These are phyloP conservation scores for Aspergillus melleus DNA, from an alignment of 2,329 filamentous ascomycete species.

Conservation along the genomic window DNA sequence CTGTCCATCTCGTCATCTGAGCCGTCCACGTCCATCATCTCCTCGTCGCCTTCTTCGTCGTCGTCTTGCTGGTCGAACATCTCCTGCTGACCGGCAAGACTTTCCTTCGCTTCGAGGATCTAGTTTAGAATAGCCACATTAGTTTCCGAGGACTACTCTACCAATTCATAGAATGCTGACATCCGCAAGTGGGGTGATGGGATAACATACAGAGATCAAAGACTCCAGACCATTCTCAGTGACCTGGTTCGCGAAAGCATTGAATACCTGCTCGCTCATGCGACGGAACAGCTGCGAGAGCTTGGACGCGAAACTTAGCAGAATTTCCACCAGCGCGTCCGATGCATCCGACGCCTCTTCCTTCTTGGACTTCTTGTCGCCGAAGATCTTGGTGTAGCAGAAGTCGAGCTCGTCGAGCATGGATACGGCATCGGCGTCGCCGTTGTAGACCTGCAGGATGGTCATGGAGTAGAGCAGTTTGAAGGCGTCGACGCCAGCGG, in stretches of 20 bases:
- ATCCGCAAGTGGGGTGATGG: no score
- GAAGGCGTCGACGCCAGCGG: constrained; percentile 59
- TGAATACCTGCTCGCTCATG: constrained; percentile 84
- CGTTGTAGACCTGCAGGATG: constrained; percentile 85
- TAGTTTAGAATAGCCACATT: constrained; percentile 50
- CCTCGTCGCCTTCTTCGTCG: constrained; percentile 55
- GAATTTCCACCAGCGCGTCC: constrained; percentile 77
- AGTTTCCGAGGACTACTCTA: no score
- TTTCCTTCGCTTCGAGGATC: constrained; percentile 77
- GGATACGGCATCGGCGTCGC: constrained; percentile 79
- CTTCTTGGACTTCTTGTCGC: constrained; percentile 54
- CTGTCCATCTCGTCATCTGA: constrained; percentile 35
- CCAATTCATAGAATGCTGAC: no score
- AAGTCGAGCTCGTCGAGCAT: constrained; percentile 79
- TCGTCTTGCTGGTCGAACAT: constrained; percentile 75
- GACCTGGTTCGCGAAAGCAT: constrained; percentile 74
- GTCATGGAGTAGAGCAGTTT: constrained; percentile 81
- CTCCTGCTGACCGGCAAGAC: constrained; percentile 76
- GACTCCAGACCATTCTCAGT: constrained; percentile 70
- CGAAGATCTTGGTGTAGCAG: constrained; percentile 66
- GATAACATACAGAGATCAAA: constrained; percentile 48
- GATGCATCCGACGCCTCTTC: constrained; percentile 54
- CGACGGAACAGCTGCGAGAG: constrained; percentile 82
- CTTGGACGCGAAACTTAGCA: constrained; percentile 86
- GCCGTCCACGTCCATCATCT: constrained; percentile 50